phyloP scores from a whole-genome alignment of 305 asterid genomes.

The Solanum chacoense region DNA sequence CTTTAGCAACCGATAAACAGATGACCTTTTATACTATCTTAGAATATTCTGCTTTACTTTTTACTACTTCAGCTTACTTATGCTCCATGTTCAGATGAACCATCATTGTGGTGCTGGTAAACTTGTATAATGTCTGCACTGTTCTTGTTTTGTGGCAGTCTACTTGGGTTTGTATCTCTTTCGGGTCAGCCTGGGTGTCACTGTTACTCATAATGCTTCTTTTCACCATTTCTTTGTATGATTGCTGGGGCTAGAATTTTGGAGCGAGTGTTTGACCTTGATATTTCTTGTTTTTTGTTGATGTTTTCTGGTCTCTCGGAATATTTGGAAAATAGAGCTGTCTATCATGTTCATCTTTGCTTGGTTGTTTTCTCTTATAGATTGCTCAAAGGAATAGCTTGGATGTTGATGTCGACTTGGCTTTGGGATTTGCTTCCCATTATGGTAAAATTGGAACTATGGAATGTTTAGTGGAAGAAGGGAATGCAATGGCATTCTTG shows the following conservation, averaged over 20 bases:
- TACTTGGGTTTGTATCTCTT: neutral
- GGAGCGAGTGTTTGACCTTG: neutral
- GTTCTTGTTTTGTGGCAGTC: neutral
- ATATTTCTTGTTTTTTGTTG: neutral
- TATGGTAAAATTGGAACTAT: conserved; percentile 82
- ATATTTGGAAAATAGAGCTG: neutral
- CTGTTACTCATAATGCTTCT: neutral
- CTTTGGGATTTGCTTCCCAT: conserved; percentile 91
- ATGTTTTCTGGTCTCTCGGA: neutral
- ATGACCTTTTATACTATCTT: neutral
- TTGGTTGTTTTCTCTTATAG: conserved; percentile 23
- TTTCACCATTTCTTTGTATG: conserved; percentile 2
- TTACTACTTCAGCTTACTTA: neutral
- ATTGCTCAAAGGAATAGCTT: conserved; percentile 96
- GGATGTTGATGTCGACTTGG: conserved; percentile 93
- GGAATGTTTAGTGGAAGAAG: conserved; percentile 97
- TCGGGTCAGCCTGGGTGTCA: neutral
- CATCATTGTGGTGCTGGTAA: neutral
- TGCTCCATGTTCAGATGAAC: neutral
- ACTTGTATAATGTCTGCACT: neutral
- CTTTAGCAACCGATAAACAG: neutral
- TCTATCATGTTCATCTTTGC: neutral
- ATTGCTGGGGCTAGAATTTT: neutral
- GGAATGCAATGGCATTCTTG: conserved; percentile 84
- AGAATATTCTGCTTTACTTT: neutral